phyloP scores from a whole-genome alignment of 208 protist species.

The Lotmaria passim region DNA sequence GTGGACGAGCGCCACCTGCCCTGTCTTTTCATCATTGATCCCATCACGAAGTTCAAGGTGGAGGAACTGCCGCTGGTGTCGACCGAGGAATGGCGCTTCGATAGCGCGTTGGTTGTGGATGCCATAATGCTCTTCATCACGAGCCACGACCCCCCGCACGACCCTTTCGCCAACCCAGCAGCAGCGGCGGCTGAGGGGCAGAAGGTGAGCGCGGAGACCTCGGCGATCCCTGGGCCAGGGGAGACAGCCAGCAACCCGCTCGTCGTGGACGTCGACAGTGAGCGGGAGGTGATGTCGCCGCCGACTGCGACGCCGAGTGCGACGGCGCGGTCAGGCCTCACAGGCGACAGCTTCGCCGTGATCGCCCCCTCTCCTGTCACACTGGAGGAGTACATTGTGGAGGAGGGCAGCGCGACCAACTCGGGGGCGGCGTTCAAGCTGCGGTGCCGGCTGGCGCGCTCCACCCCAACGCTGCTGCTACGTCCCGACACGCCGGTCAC shows the following conservation, averaged over 20 bases:
- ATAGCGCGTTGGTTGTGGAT: constrained; percentile 51
- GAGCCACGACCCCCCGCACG: constrained; percentile 38
- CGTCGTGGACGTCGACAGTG: constrained; percentile 39
- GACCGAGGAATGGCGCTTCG: constrained; percentile 28
- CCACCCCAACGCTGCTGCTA: constrained; percentile 52
- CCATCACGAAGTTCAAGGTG: constrained; percentile 61
- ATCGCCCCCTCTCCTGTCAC: constrained; percentile 20
- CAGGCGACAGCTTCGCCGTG: constrained; percentile 15
- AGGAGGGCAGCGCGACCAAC: constrained; percentile 7
- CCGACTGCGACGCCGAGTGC: constrained; percentile 14
- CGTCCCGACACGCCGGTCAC: constrained; percentile 58
- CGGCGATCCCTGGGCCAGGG: not conserved
- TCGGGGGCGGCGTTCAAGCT: constrained; percentile 49
- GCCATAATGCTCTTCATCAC: constrained; percentile 50
- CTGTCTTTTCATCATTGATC: constrained; percentile 70
- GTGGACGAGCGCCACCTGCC: constrained; percentile 44
- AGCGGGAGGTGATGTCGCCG: constrained; percentile 36
- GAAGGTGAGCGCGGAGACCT: not conserved
- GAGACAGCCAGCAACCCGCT: not conserved
- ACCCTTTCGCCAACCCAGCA: constrained; percentile 23
- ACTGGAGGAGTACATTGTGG: constrained; percentile 13
- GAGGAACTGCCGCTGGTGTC: constrained; percentile 35
- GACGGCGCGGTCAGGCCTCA: not conserved
- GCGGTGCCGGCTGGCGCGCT: constrained; percentile 65
- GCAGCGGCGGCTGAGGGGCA: not conserved